These are phyloP conservation scores for Mariannaea sp. DNA, from an alignment of 2,329 filamentous ascomycete genomes.

Conservation along the genomic window DNA sequence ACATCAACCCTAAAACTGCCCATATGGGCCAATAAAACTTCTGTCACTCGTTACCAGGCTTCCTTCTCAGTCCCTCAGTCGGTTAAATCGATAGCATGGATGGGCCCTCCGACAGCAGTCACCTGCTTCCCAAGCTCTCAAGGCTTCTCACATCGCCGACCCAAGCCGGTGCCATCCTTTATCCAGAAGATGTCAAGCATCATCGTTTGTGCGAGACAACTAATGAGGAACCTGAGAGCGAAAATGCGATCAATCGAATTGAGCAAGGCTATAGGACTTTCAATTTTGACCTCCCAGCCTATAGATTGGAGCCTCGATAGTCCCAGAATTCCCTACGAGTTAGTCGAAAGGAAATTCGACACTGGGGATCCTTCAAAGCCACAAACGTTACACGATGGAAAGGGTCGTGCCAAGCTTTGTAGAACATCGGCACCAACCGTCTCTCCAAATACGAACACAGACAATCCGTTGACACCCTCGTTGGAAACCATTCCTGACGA, in stretches of 20 bases:
- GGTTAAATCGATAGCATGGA: constrained; percentile 25
- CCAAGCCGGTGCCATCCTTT: constrained; percentile 22
- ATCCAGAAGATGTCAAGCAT: background rate
- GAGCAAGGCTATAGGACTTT: background rate
- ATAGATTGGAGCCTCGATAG: constrained; percentile 22
- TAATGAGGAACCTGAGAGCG: background rate
- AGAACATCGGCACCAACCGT: background rate
- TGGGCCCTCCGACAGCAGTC: constrained; percentile 17
- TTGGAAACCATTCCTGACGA: background rate
- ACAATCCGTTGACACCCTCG: background rate
- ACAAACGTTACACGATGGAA: constrained; percentile 3
- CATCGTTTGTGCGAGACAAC: background rate
- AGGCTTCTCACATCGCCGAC: constrained; percentile 20
- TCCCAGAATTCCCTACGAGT: constrained; percentile 8
- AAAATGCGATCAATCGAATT: background rate
- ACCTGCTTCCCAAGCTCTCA: constrained; percentile 29
- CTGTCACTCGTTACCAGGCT: no score
- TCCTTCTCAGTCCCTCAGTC: no score
- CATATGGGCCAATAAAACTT: background rate
- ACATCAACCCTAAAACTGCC: background rate
- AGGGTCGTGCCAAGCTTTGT: background rate
- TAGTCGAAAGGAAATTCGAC: constrained; percentile 24
- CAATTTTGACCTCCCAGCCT: background rate
- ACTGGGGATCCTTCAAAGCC: constrained; percentile 5
- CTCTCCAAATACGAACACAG: background rate